These are phyloP conservation scores for Hypoxylon sp. DNA, from an alignment of 2,329 filamentous ascomycete genomes.

Conservation along the genomic window DNA sequence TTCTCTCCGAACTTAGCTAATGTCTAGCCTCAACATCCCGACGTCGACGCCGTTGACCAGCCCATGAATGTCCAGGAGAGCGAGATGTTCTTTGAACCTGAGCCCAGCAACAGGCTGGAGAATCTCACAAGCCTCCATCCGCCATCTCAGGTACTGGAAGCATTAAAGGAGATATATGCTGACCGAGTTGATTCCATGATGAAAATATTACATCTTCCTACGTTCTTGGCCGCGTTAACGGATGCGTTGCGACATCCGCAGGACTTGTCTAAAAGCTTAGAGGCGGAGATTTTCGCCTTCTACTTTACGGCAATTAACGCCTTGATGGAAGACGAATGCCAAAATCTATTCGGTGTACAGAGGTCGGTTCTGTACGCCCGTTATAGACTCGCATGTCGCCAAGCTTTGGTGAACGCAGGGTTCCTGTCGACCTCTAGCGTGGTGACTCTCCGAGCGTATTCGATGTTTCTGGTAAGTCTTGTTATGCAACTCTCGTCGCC, in stretches of 20 bases:
- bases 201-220: constrained; percentile 48
- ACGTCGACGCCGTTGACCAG: constrained; percentile 29
- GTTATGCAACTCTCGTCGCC: constrained; percentile 56
- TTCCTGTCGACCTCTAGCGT: constrained; percentile 57
- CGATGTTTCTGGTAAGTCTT: constrained; percentile 33
- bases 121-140: constrained; percentile 31
- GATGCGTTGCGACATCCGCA: constrained; percentile 29
- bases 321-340: constrained; percentile 61
- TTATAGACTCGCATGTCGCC: constrained; percentile 73
- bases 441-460: constrained; percentile 36
- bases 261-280: constrained; percentile 60
- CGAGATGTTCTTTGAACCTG: constrained; percentile 36
- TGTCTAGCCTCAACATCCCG: constrained; percentile 39
- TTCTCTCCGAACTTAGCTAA: background rate
- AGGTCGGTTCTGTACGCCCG: constrained; percentile 58
- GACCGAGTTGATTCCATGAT: constrained; percentile 32
- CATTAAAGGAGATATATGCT: constrained; percentile 28
- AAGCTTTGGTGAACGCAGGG: constrained; percentile 72
- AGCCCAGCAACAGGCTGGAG: constrained; percentile 5
- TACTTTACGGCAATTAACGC: constrained; percentile 71
- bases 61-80: constrained; percentile 32
- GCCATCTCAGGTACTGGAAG: constrained; percentile 18
- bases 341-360: constrained; percentile 63
- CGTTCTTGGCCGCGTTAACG: constrained; percentile 47
- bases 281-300: constrained; percentile 71